Evolutionary conservation across 306 rosid species (phyloP).

Genomic region (Amphicarpaea edgeworthii): DNA sequence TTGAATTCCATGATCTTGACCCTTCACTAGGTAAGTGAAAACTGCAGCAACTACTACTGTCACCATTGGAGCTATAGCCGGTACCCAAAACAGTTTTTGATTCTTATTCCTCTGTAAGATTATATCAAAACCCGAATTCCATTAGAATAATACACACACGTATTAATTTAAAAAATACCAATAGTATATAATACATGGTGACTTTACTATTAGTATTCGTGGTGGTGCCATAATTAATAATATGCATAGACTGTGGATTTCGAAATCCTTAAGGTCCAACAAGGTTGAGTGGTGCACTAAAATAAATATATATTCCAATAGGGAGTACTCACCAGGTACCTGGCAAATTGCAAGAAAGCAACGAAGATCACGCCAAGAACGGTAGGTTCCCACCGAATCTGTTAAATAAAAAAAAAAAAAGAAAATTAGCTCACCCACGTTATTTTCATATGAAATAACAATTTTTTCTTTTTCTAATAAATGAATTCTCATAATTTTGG

Average conservation of each 20-base stretch:
- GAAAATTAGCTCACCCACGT: neutral
- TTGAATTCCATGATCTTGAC: slow-evolving; percentile 69
- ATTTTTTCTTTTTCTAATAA: neutral
- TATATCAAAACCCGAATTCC: neutral
- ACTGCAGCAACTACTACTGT: slow-evolving; percentile 60
- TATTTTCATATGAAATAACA: neutral
- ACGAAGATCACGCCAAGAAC: slow-evolving; percentile 68
- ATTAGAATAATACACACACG: neutral
- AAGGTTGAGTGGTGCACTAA: slow-evolving; percentile 40
- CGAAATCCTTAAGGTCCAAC: slow-evolving; percentile 1
- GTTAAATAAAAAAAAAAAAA: slow-evolving; percentile 27
- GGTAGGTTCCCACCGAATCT: slow-evolving; percentile 83
- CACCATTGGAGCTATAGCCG: slow-evolving; percentile 80
- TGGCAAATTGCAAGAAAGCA: slow-evolving; percentile 61
- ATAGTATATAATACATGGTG: neutral
- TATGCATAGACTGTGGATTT: slow-evolving; percentile 5
- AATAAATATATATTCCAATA: slow-evolving; percentile 17
- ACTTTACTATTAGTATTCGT: neutral
- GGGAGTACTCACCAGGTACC: slow-evolving; percentile 55
- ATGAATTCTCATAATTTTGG: neutral
- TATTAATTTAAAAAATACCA: neutral
- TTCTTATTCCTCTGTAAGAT: slow-evolving; percentile 61
- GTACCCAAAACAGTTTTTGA: slow-evolving; percentile 83
- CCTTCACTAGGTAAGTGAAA: slow-evolving; percentile 67
- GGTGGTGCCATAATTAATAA: neutral